Conservation (phyloP, 1,284 basidiomycete genomes). For the Ceratobasidium sp. region DNA sequence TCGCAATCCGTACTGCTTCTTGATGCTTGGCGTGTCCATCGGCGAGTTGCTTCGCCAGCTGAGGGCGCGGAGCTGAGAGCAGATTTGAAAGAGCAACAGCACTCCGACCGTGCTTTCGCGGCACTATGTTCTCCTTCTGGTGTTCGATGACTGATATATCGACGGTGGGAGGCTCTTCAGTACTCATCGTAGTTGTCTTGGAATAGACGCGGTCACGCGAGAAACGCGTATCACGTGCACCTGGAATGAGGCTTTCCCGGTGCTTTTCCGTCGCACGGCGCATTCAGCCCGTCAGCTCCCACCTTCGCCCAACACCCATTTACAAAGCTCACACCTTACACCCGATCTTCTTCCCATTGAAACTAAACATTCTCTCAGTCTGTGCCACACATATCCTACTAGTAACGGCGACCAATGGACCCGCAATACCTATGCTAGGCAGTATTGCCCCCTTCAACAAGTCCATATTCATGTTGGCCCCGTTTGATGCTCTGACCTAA, state of each 20-base stretch:
- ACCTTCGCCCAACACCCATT: too few species aligned
- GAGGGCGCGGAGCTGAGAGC: constrained; percentile 55
- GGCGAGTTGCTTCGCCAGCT: constrained; percentile 56
- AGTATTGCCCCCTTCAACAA: too few species aligned
- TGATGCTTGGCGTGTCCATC: constrained; percentile 57
- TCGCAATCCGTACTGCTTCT: constrained; percentile 55
- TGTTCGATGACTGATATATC: constrained; percentile 61
- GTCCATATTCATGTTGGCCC: too few species aligned
- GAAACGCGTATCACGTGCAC: constrained; percentile 23
- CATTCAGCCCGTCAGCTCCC: background rate
- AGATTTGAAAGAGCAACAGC: constrained; percentile 63
- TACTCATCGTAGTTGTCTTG: constrained; percentile 6
- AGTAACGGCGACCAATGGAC: too few species aligned
- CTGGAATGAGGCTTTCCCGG: background rate
- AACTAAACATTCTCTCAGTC: too few species aligned
- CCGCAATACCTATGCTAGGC: too few species aligned
- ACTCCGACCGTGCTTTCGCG: constrained; percentile 63
- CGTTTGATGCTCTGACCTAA: too few species aligned
- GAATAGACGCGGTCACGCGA: constrained; percentile 30
- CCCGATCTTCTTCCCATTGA: too few species aligned
- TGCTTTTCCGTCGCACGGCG: constrained; percentile 9
- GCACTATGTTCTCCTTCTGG: constrained; percentile 70
- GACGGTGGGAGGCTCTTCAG: constrained; percentile 52
- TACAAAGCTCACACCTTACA: too few species aligned
- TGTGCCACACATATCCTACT: too few species aligned